Evolutionary conservation across 495 filamentous ascomycete species (phyloP), one percentile per base, ranked within the genome.

Genomic region (Neurospora sp.): DNA sequence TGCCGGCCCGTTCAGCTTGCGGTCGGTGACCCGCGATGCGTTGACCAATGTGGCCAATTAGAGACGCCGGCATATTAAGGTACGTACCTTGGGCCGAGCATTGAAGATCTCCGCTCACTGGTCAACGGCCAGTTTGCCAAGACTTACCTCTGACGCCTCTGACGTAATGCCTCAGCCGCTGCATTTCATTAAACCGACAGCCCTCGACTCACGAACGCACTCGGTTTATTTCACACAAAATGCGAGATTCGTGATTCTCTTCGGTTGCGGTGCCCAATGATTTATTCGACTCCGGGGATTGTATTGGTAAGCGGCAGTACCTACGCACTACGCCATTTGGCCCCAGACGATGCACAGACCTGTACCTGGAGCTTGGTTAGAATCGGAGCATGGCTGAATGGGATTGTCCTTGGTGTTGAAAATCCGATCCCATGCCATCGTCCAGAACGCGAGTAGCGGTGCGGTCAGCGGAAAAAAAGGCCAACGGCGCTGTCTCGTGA

Each of bases 81-180:
- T 18, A 66, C 54, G 54, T 18, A 35, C 54, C 54, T 66, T 66
- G 3, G 14, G 54, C 54, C 54, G 54, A 66, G 14, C 27, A 18
- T 66, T 14, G 27, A 35, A 31, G 54, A 66, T 62, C 27, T 8
- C 23, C 23, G 54, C 54, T 62, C 54, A 66, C 23, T 66, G 54
- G 54, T 35, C 27, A 35, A 16, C 27, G 54, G 54, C 27, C 1
- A 66, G 1, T 59, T 66, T 69, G 40, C 71, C 72, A 73, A 72
- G 72, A 72, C 72, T 74, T 71, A 69, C 37, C 27, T 31, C 39
- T 62, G 71, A 38, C 46, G 70, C 71, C 70, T 69, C 70, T 78
- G 76, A 78, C 76, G 76, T 78, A 72, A 71, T 72, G 69, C 39
- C 59, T 70, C 41, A 66, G 27, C 54, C 54, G 27, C 54, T 35